Conservation (phyloP, 768 basidiomycete species). For the Leccinellum albellum region DNA sequence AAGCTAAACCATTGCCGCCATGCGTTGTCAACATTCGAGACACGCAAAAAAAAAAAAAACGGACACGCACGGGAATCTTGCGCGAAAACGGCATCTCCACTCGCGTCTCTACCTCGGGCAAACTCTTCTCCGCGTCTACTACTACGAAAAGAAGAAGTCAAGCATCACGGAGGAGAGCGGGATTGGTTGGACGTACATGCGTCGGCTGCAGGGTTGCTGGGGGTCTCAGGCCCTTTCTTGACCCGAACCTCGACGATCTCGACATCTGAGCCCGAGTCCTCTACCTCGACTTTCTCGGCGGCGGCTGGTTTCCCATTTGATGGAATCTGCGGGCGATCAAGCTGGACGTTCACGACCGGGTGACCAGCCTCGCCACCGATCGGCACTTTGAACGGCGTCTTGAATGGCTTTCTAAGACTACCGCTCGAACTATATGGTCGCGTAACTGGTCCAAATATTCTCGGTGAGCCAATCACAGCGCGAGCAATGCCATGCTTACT, state of each 20-base stretch:
- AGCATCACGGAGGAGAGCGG: background rate
- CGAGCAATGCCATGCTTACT: slow-evolving; percentile 12
- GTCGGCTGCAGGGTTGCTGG: background rate
- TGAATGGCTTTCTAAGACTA: slow-evolving; percentile 52
- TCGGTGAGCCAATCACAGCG: background rate
- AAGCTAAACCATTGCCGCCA: slow-evolving; percentile 23
- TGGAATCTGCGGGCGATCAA: background rate
- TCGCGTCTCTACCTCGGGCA: slow-evolving; percentile 33
- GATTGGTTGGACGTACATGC: background rate
- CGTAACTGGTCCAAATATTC: slow-evolving; percentile 35
- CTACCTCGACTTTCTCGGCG: background rate
- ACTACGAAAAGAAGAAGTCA: background rate
- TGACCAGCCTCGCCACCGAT: slow-evolving; percentile 39
- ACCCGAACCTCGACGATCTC: slow-evolving; percentile 12
- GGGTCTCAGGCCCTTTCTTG: background rate
- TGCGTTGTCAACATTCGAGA: background rate
- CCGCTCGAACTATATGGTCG: slow-evolving; percentile 42
- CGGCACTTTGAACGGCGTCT: slow-evolving; percentile 37
- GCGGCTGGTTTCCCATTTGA: background rate
- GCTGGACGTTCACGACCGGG: background rate
- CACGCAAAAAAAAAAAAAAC: too few relatives aligned
- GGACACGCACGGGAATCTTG: slow-evolving; percentile 38
- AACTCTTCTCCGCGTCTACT: slow-evolving; percentile 11
- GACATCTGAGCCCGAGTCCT: background rate
- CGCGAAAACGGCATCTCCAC: slow-evolving; percentile 39